These are phyloP conservation scores for Diaporthe australafricana DNA, from an alignment of 2,329 filamentous ascomycete genomes.

Conservation along the genomic window DNA sequence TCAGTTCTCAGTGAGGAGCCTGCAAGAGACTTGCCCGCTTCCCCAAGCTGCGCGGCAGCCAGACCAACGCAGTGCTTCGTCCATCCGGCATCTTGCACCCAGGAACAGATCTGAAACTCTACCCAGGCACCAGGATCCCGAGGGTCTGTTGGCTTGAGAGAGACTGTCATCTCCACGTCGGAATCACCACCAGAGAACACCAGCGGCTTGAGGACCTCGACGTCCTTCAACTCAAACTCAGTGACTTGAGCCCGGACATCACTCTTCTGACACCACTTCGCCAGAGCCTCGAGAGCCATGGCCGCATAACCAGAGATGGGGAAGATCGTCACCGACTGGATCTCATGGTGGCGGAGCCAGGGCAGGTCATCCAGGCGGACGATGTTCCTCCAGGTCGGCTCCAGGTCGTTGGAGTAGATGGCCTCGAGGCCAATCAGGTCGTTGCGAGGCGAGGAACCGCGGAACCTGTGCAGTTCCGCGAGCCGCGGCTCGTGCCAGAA, in stretches of 20 bases:
- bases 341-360: slow-evolving; percentile 68
- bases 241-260: slow-evolving; percentile 42
- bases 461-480: slow-evolving; percentile 52
- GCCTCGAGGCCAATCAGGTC: slow-evolving; percentile 60
- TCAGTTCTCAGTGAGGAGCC: background rate
- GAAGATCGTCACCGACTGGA: slow-evolving; percentile 68
- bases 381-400: slow-evolving; percentile 62
- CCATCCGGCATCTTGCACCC: slow-evolving; percentile 64
- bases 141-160: slow-evolving; percentile 56
- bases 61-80: slow-evolving; percentile 69
- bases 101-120: slow-evolving; percentile 68
- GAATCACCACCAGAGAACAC: slow-evolving; percentile 50
- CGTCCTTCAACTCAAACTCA: slow-evolving; percentile 59
- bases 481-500: slow-evolving; percentile 53
- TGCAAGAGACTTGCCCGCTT: background rate
- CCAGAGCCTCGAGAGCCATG: slow-evolving; percentile 62
- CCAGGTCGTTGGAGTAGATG: slow-evolving; percentile 56
- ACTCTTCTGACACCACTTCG: slow-evolving; percentile 48
- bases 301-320: slow-evolving; percentile 65
- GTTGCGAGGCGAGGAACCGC: slow-evolving; percentile 50
- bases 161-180: slow-evolving; percentile 58
- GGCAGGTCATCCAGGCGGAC: slow-evolving; percentile 61
- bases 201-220: slow-evolving; percentile 58
- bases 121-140: slow-evolving; percentile 60
- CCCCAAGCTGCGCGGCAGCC: slow-evolving; percentile 43